A percentile compares a stretch with the other conserved stretches of the same genome.
phyloP scores from a whole-genome alignment of 306 rosid genomes.

The Sindora glabra region DNA sequence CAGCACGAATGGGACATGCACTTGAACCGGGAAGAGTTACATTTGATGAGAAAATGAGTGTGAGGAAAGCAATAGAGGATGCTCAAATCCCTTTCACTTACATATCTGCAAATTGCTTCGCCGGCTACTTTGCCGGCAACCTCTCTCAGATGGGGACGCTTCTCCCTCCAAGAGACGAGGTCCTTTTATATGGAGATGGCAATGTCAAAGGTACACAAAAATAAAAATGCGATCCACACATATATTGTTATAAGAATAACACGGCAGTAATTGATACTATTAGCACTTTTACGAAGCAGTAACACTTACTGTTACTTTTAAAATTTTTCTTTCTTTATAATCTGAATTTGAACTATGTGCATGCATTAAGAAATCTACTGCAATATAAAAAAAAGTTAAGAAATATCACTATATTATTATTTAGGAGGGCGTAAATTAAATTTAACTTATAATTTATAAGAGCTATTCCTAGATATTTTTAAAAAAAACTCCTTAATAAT shows the following conservation, averaged over 20 bases:
- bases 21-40: constrained; percentile 81
- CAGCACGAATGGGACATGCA: constrained; percentile 69
- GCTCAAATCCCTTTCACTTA: constrained; percentile 77
- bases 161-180: constrained; percentile 56
- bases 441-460: no score
- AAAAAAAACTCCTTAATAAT: no score
- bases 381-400: no score
- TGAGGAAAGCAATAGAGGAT: constrained; percentile 70
- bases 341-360: no score
- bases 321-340: no score
- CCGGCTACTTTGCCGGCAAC: constrained; percentile 64
- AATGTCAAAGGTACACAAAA: constrained; percentile 52
- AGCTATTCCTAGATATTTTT: no score
- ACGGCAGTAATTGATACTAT: no score
- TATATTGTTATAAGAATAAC: neutral
- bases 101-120: constrained; percentile 66
- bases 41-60: constrained; percentile 67
- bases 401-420: no score
- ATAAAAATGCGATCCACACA: neutral
- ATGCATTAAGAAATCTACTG: no score
- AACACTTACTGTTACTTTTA: no score
- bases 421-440: no score
- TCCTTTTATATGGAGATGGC: constrained; percentile 59
- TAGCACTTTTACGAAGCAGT: no score
- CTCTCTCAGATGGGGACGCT: constrained; percentile 68